Conservation (phyloP, 2,329 filamentous ascomycete species). For the Talaromyces sp. region DNA sequence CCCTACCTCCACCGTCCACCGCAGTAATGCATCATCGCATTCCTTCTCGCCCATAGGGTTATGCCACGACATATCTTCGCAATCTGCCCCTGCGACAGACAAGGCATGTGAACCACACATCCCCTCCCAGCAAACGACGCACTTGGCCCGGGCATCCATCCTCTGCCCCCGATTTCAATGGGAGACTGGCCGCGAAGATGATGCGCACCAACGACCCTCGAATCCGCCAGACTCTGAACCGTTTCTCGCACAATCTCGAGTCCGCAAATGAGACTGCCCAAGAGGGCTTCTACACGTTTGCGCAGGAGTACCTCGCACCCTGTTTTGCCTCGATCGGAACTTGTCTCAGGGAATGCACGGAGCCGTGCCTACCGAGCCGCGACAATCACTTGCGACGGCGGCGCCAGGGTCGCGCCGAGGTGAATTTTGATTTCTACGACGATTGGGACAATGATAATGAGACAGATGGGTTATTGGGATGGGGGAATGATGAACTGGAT, state of each 20-base stretch:
- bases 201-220: constrained; percentile 69
- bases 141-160: neutral
- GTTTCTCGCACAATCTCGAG: constrained; percentile 85
- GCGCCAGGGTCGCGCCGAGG: constrained; percentile 64
- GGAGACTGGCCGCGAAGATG: constrained; percentile 35
- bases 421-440: constrained; percentile 95
- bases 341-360: constrained; percentile 64
- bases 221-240: constrained; percentile 88
- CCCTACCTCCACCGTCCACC: neutral
- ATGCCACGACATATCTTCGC: neutral
- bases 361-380: constrained; percentile 59
- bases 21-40: neutral
- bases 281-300: constrained; percentile 81
- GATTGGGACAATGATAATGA: constrained; percentile 74
- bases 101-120: neutral
- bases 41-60: neutral
- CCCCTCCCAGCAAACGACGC: neutral
- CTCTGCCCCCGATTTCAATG: neutral
- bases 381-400: constrained; percentile 66
- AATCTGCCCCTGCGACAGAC: neutral
- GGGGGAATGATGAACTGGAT: constrained; percentile 82
- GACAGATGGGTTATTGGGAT: constrained; percentile 60
- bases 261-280: constrained; percentile 87
- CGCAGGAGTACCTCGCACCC: constrained; percentile 76
- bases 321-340: constrained; percentile 64